Conservation (phyloP, 805 yeast species). For the Myxozyma neotropica region DNA sequence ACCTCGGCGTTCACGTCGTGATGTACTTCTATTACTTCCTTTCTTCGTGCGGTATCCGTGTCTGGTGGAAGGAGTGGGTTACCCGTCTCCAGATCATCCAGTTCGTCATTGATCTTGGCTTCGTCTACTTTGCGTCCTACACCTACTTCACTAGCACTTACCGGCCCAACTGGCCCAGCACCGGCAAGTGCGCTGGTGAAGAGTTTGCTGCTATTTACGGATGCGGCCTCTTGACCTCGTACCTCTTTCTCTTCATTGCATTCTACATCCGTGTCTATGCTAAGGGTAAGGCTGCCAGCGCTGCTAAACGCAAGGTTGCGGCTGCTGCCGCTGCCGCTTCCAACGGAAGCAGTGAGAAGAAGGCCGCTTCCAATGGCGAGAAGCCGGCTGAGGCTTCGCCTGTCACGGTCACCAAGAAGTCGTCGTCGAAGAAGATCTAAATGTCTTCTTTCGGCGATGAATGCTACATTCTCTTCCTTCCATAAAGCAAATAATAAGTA, state of each 20-base stretch:
- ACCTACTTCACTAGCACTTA: slow-evolving; percentile 80
- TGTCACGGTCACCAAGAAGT: slow-evolving; percentile 28
- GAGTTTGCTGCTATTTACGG: slow-evolving; percentile 93
- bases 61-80: slow-evolving; percentile 99
- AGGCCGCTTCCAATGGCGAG: slow-evolving; percentile 10
- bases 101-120: slow-evolving; percentile 82
- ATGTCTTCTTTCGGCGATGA: background rate
- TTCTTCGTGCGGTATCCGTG: slow-evolving; percentile 88
- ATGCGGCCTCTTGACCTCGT: slow-evolving; percentile 81
- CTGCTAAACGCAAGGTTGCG: slow-evolving; percentile 27
- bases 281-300: slow-evolving; percentile 40
- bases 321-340: slow-evolving; percentile 9
- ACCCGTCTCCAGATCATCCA: slow-evolving; percentile 94
- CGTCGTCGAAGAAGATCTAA: slow-evolving; percentile 28
- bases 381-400: slow-evolving; percentile 8
- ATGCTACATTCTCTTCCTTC: background rate
- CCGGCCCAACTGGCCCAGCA: slow-evolving; percentile 68
- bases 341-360: slow-evolving; percentile 1
- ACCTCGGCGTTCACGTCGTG: slow-evolving; percentile 89
- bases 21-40: slow-evolving; percentile 98
- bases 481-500: no score
- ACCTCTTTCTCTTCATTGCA: slow-evolving; percentile 85
- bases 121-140: slow-evolving; percentile 92
- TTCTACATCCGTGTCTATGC: slow-evolving; percentile 89
- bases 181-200: slow-evolving; percentile 87